phyloP scores from a whole-genome alignment of 2,329 filamentous ascomycete species.

The Nemania sp. region DNA sequence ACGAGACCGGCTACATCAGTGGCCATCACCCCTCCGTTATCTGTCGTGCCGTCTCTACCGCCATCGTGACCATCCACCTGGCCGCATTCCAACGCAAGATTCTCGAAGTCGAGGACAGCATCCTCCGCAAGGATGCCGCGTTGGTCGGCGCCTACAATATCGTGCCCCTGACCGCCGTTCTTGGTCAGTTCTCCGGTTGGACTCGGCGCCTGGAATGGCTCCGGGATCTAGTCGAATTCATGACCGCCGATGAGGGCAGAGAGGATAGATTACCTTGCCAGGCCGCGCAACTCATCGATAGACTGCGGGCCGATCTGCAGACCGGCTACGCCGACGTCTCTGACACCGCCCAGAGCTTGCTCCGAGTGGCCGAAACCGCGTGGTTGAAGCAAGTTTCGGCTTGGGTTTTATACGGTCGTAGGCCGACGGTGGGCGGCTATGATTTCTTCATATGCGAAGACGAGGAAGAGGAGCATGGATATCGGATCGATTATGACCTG shows the following conservation, averaged over 20 bases:
- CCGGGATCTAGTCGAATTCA: conserved; percentile 72
- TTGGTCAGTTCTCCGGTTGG: conserved; percentile 88
- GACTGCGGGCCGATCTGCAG: conserved; percentile 73
- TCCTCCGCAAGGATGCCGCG: conserved; percentile 75
- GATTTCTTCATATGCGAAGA: conserved; percentile 81
- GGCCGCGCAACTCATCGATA: conserved; percentile 77
- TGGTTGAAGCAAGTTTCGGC: conserved; percentile 91
- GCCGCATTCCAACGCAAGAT: conserved; percentile 82
- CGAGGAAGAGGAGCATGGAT: conserved; percentile 56
- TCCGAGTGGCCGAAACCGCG: conserved; percentile 80
- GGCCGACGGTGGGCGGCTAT: conserved; percentile 75
- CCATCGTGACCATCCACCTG: conserved; percentile 75
- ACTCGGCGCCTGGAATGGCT: conserved; percentile 84
- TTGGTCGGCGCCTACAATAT: conserved; percentile 92
- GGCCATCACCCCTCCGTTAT: conserved; percentile 77
- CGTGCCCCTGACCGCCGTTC: conserved; percentile 84
- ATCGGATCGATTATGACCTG: conserved; percentile 61
- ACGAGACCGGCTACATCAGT: conserved; percentile 68
- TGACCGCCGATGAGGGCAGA: conserved; percentile 52
- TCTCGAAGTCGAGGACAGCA: conserved; percentile 78
- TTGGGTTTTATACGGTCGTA: conserved; percentile 86
- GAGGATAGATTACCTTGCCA: conserved; percentile 53
- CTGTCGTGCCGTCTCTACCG: conserved; percentile 83
- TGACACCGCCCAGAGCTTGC: conserved; percentile 71
- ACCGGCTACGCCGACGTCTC: conserved; percentile 91